Evolutionary conservation across 1,139 yeast genomes (phyloP), one percentile per base, ranked within the genome.

Genomic region (Cylindricascospora bacillispora): DNA sequence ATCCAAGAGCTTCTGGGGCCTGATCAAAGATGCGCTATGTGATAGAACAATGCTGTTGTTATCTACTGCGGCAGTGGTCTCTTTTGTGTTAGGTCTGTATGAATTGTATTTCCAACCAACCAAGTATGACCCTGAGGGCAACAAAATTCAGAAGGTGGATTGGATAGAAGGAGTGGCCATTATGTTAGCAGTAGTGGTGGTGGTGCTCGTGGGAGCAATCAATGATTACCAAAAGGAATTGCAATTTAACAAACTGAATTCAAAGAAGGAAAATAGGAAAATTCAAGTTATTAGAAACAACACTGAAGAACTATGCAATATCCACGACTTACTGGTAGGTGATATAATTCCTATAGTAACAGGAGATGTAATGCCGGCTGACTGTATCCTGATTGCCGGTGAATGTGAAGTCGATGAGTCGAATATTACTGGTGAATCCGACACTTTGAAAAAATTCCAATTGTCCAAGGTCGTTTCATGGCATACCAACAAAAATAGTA

Each of bases 101-200:
- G 93, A 89, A 57, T 77, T 94, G 2, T 78, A 85, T 57, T 95
- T 93, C 24, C 81, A 80, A 42, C 85, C 77, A 0, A 64, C 85
- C 0, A 72, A 72, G 46, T 68, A 69, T 45, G 95, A 86, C 51
- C 75, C 70, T 9, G 81, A 82, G 42, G 93, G 94, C 15, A 62
- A 70, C 15, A 62, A 70, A 13, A 52, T 75, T 32, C 95, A 95
- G 12, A 71, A 73, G 44, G 89, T 86, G 16, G 93, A 85, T 50
- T 85, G 95, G 95, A 95, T 92, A 28, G 99, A 89, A 61, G 99
- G 99, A 42, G 94, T 86, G 25, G 98, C 98, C 25, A 92, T 92
- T 50, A 69, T 92, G 43, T 81, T 79, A 13, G 99, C 99, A 12
- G 81, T 92, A 17, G 49, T 73, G 6, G 89, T 92, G 37, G 97